Evolutionary conservation across 352 stramenopile genomes (phyloP).

Genomic region (Globisporangium takayamanum): DNA sequence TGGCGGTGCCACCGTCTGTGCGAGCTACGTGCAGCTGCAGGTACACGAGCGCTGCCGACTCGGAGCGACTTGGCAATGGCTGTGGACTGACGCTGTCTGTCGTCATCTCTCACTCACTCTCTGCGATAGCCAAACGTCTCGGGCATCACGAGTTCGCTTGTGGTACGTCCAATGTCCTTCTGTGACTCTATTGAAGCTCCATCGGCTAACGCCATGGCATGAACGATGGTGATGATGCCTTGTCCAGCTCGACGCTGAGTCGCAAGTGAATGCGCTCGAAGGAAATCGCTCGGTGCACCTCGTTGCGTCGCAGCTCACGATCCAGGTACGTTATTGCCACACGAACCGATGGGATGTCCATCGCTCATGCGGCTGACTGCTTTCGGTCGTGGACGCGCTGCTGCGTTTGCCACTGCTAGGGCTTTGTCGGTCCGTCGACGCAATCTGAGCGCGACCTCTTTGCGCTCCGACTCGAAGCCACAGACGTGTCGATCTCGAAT

Average conservation of each 20-base stretch:
- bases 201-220: too few relatives aligned
- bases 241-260: conserved; percentile 39
- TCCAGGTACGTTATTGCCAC: conserved; percentile 24
- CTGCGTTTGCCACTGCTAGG: conserved; percentile 13
- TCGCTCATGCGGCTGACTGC: background rate
- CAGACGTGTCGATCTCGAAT: conserved; percentile 45
- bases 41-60: conserved; percentile 12
- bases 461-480: conserved; percentile 24
- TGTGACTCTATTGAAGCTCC: too few relatives aligned
- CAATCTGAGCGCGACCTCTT: conserved; percentile 34
- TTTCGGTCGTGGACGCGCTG: background rate
- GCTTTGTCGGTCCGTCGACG: conserved; percentile 44
- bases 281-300: conserved; percentile 25
- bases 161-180: conserved; percentile 18
- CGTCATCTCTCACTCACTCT: background rate
- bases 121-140: conserved; percentile 24
- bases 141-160: conserved; percentile 37
- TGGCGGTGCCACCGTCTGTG: conserved; percentile 55
- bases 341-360: too few relatives aligned
- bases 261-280: conserved; percentile 38
- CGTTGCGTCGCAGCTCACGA: conserved; percentile 32
- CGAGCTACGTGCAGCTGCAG: conserved; percentile 45
- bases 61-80: background rate
- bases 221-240: background rate
- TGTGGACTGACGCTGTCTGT: background rate